Evolutionary conservation across 108 stramenopile species (phyloP).

Genomic region (Nitzschia putrida): DNA sequence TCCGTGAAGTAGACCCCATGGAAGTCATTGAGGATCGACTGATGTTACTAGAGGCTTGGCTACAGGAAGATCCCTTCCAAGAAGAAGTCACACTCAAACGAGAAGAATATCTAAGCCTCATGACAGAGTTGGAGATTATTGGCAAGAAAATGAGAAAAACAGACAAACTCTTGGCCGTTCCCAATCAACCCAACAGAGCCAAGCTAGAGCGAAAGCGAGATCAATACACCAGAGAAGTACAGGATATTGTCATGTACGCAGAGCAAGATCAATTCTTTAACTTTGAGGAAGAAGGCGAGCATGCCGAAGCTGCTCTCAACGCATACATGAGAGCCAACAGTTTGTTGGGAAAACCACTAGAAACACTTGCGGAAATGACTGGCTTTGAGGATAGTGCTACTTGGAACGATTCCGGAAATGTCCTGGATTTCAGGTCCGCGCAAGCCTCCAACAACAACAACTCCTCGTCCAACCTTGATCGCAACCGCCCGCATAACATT

Average conservation of each 20-base stretch:
- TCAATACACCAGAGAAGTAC: constrained; percentile 16
- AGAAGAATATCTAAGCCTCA: constrained; percentile 11
- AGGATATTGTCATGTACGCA: constrained; percentile 18
- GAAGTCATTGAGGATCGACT: constrained; percentile 19
- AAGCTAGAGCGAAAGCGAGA: constrained; percentile 19
- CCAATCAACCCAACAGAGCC: constrained; percentile 7
- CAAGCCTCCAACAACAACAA: not conserved
- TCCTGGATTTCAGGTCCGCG: not conserved
- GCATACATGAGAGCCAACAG: constrained; percentile 15
- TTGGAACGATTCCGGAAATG: constrained; percentile 14
- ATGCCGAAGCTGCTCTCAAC: not conserved
- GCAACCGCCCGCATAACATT: not conserved
- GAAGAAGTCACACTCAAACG: constrained; percentile 9
- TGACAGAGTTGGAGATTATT: constrained; percentile 14
- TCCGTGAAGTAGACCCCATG: constrained; percentile 19
- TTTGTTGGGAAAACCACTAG: constrained; percentile 16
- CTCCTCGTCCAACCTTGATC: not conserved
- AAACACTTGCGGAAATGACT: constrained; percentile 19
- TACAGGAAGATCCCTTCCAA: constrained; percentile 12
- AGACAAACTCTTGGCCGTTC: constrained; percentile 9
- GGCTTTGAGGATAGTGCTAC: constrained; percentile 13
- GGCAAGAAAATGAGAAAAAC: constrained; percentile 22
- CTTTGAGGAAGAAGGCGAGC: constrained; percentile 3
- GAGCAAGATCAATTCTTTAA: constrained; percentile 17
- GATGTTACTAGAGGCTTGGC: constrained; percentile 13